phyloP scores from a whole-genome alignment of 768 basidiomycete species.

The Hydnum rufescens region DNA sequence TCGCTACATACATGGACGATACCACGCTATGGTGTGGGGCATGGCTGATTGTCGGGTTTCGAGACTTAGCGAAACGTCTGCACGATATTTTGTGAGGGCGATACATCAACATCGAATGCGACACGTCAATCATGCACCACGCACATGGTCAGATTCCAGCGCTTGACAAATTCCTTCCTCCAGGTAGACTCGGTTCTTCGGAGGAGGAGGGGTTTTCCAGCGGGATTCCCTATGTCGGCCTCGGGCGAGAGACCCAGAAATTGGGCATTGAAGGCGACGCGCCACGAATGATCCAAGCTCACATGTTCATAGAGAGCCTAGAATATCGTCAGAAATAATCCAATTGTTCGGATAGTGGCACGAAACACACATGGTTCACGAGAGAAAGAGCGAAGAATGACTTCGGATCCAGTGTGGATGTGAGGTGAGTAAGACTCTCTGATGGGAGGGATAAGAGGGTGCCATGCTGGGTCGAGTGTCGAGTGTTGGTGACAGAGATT shows the following conservation, averaged over 20 bases:
- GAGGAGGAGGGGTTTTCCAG: constrained; percentile 27
- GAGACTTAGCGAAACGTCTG: constrained; percentile 55
- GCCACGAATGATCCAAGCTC: constrained; percentile 64
- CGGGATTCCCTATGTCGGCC: constrained; percentile 20
- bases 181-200: constrained; percentile 39
- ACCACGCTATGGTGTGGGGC: constrained; percentile 40
- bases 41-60: constrained; percentile 39
- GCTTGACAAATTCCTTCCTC: constrained; percentile 46
- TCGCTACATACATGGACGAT: constrained; percentile 23
- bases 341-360: too few species aligned
- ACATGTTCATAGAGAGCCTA: constrained; percentile 42
- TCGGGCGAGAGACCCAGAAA: constrained; percentile 51
- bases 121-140: constrained; percentile 5
- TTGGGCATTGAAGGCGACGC: constrained; percentile 47
- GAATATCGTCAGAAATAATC: too few species aligned
- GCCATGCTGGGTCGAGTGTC: background rate
- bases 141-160: constrained; percentile 37
- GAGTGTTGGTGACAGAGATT: too few species aligned
- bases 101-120: background rate
- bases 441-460: background rate
- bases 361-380: constrained; percentile 32
- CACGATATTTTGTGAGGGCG: background rate
- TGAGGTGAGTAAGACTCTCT: constrained; percentile 27
- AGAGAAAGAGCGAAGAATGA: constrained; percentile 37
- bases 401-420: constrained; percentile 46